Evolutionary conservation across 805 yeast genomes (phyloP), one percentile per base, ranked within the genome.

Genomic region (Maudiozyma barnettii): DNA sequence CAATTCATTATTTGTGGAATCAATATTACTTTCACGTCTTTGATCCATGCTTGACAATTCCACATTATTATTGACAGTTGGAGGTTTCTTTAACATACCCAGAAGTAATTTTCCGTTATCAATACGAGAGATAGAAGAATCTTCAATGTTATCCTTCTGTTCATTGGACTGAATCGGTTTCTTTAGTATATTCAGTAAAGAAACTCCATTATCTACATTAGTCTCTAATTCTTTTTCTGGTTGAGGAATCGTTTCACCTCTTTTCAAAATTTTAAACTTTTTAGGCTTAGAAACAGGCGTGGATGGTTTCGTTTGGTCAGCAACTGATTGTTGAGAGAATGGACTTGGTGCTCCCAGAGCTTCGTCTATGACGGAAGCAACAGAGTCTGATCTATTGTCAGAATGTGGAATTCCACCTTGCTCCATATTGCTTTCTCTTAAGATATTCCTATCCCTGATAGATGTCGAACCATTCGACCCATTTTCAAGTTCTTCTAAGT

Each of bases 211-310:
- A 9, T 31, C 43, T 5, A 18, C 13, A 23, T 12, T 36, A n/a
- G 37, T 35, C 9, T 13, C 30, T 20, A n/a, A 18, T 4, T 43
- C 41, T 2, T 29, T 23, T 14, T 54, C 57, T 19, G 8, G 14
- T 8, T 4, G n/a, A 16, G 43, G 43, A 16, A 68, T 46, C 3
- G 54, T 56, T 47, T 70, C 68, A 18, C 73, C 72, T 41, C 72
- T 60, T 47, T 65, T 70, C 46, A 69, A 45, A 2, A 69, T 37
- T 47, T 60, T 66, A 41, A 67, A 52, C n/a, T 51, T 47, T 48
- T 64, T 68, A 3, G 65, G 67, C 46, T 61, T 66, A 12, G 54
- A 51, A 10, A 48, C 49, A 5, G 46, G 31, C n/a, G 39, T 13
- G 10, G 41, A 10, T 29, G 20, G 4, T n/a, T 29, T 41, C 29